A percentile compares a stretch with the other conserved stretches of the same genome.
Conservation (phyloP, 1,139 yeast genomes). For the Blastobotrys buckinghamii region DNA sequence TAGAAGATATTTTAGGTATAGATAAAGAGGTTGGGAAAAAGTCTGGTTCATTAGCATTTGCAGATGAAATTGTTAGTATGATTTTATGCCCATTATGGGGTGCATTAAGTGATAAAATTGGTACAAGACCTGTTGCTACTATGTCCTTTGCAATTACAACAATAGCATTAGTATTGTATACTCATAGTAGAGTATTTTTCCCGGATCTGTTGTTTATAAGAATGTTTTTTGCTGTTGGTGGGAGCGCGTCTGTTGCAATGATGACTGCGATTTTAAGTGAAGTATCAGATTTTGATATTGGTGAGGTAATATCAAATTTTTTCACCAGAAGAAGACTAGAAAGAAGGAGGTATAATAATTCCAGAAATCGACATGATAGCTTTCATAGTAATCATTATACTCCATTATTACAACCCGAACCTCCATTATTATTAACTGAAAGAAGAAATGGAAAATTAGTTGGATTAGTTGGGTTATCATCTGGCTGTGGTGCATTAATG, state of each 20-base stretch:
- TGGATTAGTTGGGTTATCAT: slow-evolving; percentile 54
- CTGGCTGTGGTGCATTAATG: slow-evolving; percentile 60
- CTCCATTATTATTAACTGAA: slow-evolving; percentile 2
- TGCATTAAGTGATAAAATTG: slow-evolving; percentile 55
- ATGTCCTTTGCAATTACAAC: slow-evolving; percentile 46
- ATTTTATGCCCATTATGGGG: slow-evolving; percentile 59
- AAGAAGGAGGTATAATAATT: background rate
- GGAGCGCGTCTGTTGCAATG: slow-evolving; percentile 43
- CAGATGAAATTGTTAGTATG: slow-evolving; percentile 56
- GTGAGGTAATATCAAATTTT: background rate
- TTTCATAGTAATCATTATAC: slow-evolving; percentile 6
- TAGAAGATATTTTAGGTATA: slow-evolving; percentile 50
- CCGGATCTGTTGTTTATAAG: slow-evolving; percentile 51
- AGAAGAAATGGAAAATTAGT: slow-evolving; percentile 48
- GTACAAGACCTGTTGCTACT: slow-evolving; percentile 47
- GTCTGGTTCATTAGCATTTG: slow-evolving; percentile 56
- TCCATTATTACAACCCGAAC: slow-evolving; percentile 7
- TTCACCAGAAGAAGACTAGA: background rate
- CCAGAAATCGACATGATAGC: background rate
- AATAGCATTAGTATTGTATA: slow-evolving; percentile 45
- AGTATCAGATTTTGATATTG: slow-evolving; percentile 37
- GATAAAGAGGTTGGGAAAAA: slow-evolving; percentile 46
- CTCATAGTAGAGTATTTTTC: slow-evolving; percentile 39
- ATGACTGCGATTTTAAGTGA: slow-evolving; percentile 50
- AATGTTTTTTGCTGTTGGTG: slow-evolving; percentile 56